phyloP scores from a whole-genome alignment of 176 grass and related monocot species.

The Puya raimondii region DNA sequence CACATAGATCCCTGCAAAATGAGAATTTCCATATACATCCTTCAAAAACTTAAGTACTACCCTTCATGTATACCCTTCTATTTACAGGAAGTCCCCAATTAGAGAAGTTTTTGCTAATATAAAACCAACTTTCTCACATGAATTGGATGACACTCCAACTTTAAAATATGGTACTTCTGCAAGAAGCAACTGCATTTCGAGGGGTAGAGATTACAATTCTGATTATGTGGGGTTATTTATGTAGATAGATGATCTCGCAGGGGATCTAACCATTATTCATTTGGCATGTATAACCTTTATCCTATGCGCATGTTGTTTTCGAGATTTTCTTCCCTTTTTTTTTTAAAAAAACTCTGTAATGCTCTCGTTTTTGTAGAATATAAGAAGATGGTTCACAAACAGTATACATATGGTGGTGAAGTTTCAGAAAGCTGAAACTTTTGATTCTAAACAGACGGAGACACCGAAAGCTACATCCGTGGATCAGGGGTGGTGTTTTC shows the following conservation, averaged over 20 bases:
- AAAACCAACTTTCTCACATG: background rate
- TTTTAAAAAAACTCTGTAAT: background rate
- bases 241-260: background rate
- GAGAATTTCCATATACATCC: background rate
- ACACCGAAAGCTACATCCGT: no score
- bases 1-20: background rate
- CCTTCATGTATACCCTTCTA: no score
- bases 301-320: background rate
- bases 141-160: no score
- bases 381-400: constrained; percentile 31
- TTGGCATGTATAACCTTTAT: background rate
- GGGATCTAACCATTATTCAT: background rate
- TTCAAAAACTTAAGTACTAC: background rate
- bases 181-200: no score
- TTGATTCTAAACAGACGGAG: no score
- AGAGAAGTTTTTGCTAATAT: no score
- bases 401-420: constrained; percentile 10
- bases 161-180: no score
- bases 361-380: constrained; percentile 13
- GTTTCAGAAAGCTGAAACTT: constrained; percentile 9
- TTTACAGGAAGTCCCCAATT: no score
- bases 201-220: no score
- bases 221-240: no score
- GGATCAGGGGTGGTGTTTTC: no score
- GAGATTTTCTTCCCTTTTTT: background rate